Conservation (phyloP, 495 filamentous ascomycete species). For the Neurospora sp. region DNA sequence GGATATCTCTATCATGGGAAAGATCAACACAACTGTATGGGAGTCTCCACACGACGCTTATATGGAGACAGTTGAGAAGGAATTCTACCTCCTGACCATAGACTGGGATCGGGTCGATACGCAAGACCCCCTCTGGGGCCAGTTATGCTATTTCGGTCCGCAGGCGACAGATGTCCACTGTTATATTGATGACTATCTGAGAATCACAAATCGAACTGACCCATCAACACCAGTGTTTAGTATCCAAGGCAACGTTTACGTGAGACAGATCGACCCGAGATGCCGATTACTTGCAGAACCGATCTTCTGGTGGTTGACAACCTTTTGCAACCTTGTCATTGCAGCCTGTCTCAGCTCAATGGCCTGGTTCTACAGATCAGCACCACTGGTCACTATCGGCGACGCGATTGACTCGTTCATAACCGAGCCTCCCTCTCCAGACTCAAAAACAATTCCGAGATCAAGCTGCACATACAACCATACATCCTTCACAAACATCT, state of each 20-base stretch:
- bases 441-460: not conserved
- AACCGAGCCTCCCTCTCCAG: conserved; percentile 2
- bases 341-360: not conserved
- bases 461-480: not conserved
- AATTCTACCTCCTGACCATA: no score
- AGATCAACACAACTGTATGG: not conserved
- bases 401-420: conserved; percentile 26
- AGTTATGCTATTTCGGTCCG: not conserved
- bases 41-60: not conserved
- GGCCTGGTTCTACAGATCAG: not conserved
- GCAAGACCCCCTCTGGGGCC: not conserved
- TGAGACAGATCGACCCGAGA: not conserved
- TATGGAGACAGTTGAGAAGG: not conserved
- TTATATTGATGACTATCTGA: not conserved
- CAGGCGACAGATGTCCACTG: not conserved
- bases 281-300: not conserved
- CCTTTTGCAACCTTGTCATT: not conserved
- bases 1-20: not conserved
- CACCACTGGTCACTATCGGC: conserved; percentile 13
- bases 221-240: not conserved
- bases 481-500: not conserved
- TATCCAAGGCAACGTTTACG: not conserved
- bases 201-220: not conserved
- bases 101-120: not conserved
- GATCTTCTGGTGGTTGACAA: conserved; percentile 2